phyloP scores from a whole-genome alignment of 2,329 filamentous ascomycete genomes.

The Penicillium sp. region DNA sequence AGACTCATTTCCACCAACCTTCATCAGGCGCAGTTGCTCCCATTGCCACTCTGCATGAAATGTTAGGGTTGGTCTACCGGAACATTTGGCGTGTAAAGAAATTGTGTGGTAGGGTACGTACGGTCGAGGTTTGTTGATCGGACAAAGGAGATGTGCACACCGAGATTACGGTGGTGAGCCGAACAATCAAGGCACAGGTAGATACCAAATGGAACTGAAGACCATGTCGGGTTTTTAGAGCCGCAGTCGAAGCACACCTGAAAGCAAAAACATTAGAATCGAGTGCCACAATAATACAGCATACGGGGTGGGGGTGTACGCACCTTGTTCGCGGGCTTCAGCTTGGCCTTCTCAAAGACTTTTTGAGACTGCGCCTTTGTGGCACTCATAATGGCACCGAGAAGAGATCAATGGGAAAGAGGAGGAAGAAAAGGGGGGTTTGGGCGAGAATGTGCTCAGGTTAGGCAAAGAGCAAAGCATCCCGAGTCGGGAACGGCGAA shows the following conservation, averaged over 20 bases:
- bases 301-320: slow-evolving; percentile 33
- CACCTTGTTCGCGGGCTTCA: slow-evolving; percentile 92
- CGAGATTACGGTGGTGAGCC: slow-evolving; percentile 92
- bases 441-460: slow-evolving; percentile 5
- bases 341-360: slow-evolving; percentile 96
- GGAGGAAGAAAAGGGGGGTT: slow-evolving; percentile 12
- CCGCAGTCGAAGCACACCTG: slow-evolving; percentile 98
- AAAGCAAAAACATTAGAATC: slow-evolving; percentile 18
- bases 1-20: slow-evolving; percentile 96
- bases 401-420: slow-evolving; percentile 6
- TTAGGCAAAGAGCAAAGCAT: slow-evolving; percentile 22
- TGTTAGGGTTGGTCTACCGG: slow-evolving; percentile 21
- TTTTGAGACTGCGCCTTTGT: slow-evolving; percentile 93
- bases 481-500: slow-evolving; percentile 32
- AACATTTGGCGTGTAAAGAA: not conserved
- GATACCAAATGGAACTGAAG: slow-evolving; percentile 93
- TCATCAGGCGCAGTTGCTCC: slow-evolving; percentile 96
- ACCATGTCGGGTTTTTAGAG: slow-evolving; percentile 98
- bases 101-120: slow-evolving; percentile 53
- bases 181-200: slow-evolving; percentile 98
- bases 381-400: slow-evolving; percentile 57
- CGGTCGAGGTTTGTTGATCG: slow-evolving; percentile 97
- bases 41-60: slow-evolving; percentile 80
- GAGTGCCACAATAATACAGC: slow-evolving; percentile 14
- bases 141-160: slow-evolving; percentile 98